Conservation (phyloP, 116 monocot species). For the Papilionanthe hybrid region DNA sequence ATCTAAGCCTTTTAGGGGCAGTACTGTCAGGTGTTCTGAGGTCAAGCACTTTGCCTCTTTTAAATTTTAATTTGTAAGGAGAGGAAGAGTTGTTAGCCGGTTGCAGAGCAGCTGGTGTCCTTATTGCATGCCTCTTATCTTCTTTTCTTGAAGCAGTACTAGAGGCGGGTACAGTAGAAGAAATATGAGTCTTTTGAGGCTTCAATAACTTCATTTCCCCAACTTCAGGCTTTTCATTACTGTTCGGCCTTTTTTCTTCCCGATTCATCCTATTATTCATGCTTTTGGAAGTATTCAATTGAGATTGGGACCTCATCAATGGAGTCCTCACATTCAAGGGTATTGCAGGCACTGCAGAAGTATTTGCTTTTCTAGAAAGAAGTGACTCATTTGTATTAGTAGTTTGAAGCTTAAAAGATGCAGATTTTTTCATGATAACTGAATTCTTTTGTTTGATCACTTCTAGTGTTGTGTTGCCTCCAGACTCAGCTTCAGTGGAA, state of each 20-base stretch:
- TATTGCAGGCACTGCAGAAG: slow-evolving; percentile 3
- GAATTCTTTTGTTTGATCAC: slow-evolving; percentile 9
- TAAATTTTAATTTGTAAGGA: slow-evolving; percentile 44
- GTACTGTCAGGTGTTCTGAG: slow-evolving; percentile 22
- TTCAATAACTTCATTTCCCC: slow-evolving; percentile 16
- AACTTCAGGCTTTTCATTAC: neutral
- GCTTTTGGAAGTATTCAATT: slow-evolving; percentile 12
- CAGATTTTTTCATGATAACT: neutral
- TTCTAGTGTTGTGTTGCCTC: neutral
- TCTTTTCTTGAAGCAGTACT: slow-evolving; percentile 5
- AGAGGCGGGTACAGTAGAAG: slow-evolving; percentile 7
- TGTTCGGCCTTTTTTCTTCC: slow-evolving; percentile 12
- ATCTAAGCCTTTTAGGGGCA: slow-evolving; percentile 28
- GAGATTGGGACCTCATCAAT: neutral
- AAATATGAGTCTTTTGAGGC: slow-evolving; percentile 9
- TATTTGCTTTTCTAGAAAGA: slow-evolving; percentile 11
- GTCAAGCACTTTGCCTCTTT: slow-evolving; percentile 32
- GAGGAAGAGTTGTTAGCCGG: slow-evolving; percentile 7
- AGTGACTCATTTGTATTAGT: slow-evolving; percentile 13
- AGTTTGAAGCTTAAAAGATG: slow-evolving; percentile 8
- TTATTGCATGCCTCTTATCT: slow-evolving; percentile 21
- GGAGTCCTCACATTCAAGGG: slow-evolving; percentile 13
- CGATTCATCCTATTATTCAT: slow-evolving; percentile 8
- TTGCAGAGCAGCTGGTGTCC: slow-evolving; percentile 2
- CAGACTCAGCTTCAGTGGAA: neutral